Percentiles rank a stretch among this genome's conserved stretches.
These are phyloP conservation scores for Cytospora chrysosperma DNA, from an alignment of 2,329 filamentous ascomycete genomes.

Conservation along the genomic window DNA sequence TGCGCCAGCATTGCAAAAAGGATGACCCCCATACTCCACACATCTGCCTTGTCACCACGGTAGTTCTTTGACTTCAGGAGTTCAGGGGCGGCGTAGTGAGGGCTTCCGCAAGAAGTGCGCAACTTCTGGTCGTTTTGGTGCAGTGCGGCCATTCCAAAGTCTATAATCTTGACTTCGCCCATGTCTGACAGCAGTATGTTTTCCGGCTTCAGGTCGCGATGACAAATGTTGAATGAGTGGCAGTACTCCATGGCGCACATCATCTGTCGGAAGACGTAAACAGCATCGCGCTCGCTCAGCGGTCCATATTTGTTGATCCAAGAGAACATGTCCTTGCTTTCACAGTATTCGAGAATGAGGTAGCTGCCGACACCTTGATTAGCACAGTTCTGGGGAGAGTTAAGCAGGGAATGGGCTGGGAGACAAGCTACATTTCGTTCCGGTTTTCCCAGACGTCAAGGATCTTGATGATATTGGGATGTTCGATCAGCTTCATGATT, in stretches of 20 bases:
- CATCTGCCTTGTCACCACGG: conserved; percentile 80
- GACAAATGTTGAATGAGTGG: conserved; percentile 91
- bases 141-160: conserved; percentile 96
- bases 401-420: background rate
- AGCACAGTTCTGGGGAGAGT: conserved; percentile 10
- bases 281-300: conserved; percentile 75
- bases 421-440: conserved; percentile 75
- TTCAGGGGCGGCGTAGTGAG: conserved; percentile 94
- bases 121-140: conserved; percentile 77
- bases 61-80: conserved; percentile 77
- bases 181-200: conserved; percentile 84
- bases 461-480: conserved; percentile 89
- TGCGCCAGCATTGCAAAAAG: conserved; percentile 85
- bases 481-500: conserved; percentile 94
- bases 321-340: conserved; percentile 76
- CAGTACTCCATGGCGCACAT: conserved; percentile 90
- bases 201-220: conserved; percentile 94
- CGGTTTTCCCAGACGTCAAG: conserved; percentile 98
- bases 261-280: conserved; percentile 89
- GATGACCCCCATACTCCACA: conserved; percentile 93
- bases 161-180: conserved; percentile 85
- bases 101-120: conserved; percentile 89
- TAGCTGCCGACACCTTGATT: conserved; percentile 59
- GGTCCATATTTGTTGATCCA: conserved; percentile 75
- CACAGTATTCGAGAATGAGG: conserved; percentile 88